A percentile compares a stretch with the other conserved stretches of the same genome.
phyloP scores from a whole-genome alignment of 306 rosid species.

The Aeschynomene evenia region DNA sequence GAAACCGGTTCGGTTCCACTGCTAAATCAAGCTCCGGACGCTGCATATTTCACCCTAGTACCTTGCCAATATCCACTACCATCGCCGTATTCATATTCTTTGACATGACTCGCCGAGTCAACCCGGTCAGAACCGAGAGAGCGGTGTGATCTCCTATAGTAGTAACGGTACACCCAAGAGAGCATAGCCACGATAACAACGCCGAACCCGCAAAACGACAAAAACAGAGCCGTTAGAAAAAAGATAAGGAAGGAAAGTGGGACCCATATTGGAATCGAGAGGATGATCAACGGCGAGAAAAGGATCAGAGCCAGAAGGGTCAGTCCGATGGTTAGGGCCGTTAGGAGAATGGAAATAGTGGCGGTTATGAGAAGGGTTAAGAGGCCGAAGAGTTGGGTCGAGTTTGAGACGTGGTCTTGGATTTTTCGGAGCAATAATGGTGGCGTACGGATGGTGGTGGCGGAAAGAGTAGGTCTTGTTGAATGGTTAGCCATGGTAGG shows the following conservation, averaged over 20 bases:
- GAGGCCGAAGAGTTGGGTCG: constrained; percentile 54
- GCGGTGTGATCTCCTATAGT: constrained; percentile 39
- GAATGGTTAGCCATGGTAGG: constrained; percentile 55
- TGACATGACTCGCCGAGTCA: constrained; percentile 55
- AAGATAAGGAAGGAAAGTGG: constrained; percentile 42
- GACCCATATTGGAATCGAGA: constrained; percentile 66
- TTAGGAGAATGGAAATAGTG: constrained; percentile 52
- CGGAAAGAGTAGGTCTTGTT: not conserved
- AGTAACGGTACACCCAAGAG: constrained; percentile 62
- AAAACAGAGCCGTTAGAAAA: constrained; percentile 27
- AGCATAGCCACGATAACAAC: constrained; percentile 34
- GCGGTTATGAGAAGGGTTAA: constrained; percentile 52
- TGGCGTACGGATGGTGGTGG: not conserved
- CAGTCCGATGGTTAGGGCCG: constrained; percentile 47
- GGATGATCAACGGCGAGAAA: constrained; percentile 49
- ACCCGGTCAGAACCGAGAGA: constrained; percentile 54
- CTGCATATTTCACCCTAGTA: not conserved
- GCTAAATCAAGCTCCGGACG: not conserved
- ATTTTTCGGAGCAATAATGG: constrained; percentile 36
- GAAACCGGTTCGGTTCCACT: not conserved
- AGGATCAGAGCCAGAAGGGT: constrained; percentile 40
- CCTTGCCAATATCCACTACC: constrained; percentile 41
- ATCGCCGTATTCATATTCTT: constrained; percentile 34
- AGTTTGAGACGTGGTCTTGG: constrained; percentile 41
- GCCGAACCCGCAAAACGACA: constrained; percentile 47